Percentiles rank a stretch among this genome's conserved stretches.
Conservation (phyloP, 208 protist species). For the Histomonas meleagridis region DNA sequence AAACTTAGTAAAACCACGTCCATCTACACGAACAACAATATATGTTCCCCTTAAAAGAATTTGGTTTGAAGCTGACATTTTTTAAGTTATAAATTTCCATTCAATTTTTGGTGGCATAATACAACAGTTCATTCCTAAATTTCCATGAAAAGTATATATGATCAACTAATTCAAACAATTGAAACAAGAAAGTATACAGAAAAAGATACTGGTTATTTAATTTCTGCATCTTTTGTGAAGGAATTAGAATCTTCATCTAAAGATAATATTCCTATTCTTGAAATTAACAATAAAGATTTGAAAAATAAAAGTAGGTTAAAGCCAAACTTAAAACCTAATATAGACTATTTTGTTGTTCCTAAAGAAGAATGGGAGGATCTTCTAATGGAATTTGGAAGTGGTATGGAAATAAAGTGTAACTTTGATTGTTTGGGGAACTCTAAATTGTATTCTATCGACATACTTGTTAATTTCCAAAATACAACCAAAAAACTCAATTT, state of each 20-base stretch:
- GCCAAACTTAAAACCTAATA: not conserved
- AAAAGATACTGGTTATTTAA: not conserved
- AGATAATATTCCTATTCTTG: not conserved
- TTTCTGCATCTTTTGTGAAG: not conserved
- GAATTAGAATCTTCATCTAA: not conserved
- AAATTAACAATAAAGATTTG: not conserved
- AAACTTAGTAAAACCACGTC: constrained; percentile 37
- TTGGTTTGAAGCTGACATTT: too few species aligned
- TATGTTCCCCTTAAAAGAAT: constrained; percentile 20
- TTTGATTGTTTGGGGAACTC: not conserved
- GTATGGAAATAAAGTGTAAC: not conserved
- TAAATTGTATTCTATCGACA: not conserved
- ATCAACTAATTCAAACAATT: too few species aligned
- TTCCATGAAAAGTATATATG: too few species aligned
- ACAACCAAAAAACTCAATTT: not conserved
- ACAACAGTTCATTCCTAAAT: too few species aligned
- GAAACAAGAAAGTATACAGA: too few species aligned
- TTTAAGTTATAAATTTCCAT: too few species aligned
- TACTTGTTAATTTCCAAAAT: not conserved
- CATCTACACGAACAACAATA: constrained; percentile 42
- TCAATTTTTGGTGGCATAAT: too few species aligned
- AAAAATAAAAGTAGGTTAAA: not conserved
- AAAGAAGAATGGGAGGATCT: not conserved
- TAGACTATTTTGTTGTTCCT: not conserved
- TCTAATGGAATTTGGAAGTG: not conserved